A percentile compares a stretch with the other conserved stretches of the same genome.
Conservation (phyloP, 2,329 filamentous ascomycete species). For the Xylaria sp. region DNA sequence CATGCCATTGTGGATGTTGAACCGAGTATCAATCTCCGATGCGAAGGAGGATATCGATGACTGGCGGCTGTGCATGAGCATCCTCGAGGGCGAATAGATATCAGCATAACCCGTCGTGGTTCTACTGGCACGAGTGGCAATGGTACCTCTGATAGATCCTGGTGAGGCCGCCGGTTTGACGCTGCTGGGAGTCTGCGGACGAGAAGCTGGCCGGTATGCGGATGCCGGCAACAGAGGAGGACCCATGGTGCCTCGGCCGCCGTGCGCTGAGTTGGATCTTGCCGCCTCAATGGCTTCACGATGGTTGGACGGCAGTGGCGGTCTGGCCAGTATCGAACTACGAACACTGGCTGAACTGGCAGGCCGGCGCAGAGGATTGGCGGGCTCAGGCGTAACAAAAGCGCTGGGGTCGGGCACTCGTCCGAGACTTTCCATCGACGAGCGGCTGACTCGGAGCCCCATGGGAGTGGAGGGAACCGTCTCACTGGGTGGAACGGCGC, state of each 20-base stretch:
- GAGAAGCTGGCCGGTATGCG: constrained; percentile 47
- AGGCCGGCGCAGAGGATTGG: constrained; percentile 48
- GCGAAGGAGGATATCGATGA: constrained; percentile 94
- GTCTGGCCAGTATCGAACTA: constrained; percentile 41
- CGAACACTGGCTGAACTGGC: constrained; percentile 66
- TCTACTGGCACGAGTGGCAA: constrained; percentile 50
- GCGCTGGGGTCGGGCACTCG: constrained; percentile 34
- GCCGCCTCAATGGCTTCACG: constrained; percentile 79
- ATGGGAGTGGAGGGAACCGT: constrained; percentile 31
- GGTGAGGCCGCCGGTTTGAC: constrained; percentile 42
- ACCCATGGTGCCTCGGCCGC: constrained; percentile 59
- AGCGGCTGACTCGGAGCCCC: constrained; percentile 41
- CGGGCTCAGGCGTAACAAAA: constrained; percentile 36
- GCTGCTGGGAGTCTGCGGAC: constrained; percentile 59
- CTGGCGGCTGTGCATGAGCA: constrained; percentile 49
- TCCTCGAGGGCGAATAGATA: constrained; percentile 44
- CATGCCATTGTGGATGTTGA: constrained; percentile 66
- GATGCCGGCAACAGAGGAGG: constrained; percentile 81
- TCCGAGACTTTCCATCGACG: constrained; percentile 44
- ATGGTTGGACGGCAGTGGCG: constrained; percentile 77
- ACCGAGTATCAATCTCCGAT: constrained; percentile 86
- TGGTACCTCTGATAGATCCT: constrained; percentile 48
- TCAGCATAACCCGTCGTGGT: constrained; percentile 42
- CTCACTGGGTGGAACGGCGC: constrained; percentile 28
- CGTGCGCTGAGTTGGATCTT: constrained; percentile 50